Conservation (phyloP, 805 yeast species). For the Hanseniaspora hatyaiensis region DNA sequence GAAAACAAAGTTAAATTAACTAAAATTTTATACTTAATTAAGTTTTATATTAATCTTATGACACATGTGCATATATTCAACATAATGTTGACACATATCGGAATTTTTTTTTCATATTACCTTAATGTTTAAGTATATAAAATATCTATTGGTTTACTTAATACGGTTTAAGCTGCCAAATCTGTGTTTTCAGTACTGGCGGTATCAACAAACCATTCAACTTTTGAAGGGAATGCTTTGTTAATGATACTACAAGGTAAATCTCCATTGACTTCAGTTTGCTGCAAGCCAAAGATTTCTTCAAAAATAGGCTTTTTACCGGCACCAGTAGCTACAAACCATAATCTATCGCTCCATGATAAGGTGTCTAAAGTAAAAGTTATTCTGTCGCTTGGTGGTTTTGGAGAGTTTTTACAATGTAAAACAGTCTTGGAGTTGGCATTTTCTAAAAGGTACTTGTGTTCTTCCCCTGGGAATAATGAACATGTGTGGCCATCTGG, state of each 20-base stretch:
- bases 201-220: conserved; percentile 73
- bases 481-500: conserved; percentile 97
- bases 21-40: no score
- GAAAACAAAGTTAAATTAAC: no score
- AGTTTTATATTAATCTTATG: background rate
- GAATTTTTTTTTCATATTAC: no score
- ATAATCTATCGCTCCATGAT: conserved; percentile 36
- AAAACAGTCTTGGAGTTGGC: conserved; percentile 47
- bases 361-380: conserved; percentile 76
- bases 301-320: conserved; percentile 64
- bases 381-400: conserved; percentile 87
- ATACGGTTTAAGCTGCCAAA: background rate
- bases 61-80: background rate
- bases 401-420: conserved; percentile 70
- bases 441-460: conserved; percentile 40
- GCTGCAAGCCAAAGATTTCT: conserved; percentile 42
- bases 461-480: conserved; percentile 62
- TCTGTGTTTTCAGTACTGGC: conserved; percentile 51
- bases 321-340: conserved; percentile 83
- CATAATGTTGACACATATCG: no score
- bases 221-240: conserved; percentile 40
- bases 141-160: background rate
- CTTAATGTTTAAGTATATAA: background rate
- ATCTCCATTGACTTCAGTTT: conserved; percentile 32
- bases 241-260: conserved; percentile 73